These are phyloP conservation scores for Volvox reticuliferus DNA, from an alignment of 139 green algal species.

Conservation along the genomic window DNA sequence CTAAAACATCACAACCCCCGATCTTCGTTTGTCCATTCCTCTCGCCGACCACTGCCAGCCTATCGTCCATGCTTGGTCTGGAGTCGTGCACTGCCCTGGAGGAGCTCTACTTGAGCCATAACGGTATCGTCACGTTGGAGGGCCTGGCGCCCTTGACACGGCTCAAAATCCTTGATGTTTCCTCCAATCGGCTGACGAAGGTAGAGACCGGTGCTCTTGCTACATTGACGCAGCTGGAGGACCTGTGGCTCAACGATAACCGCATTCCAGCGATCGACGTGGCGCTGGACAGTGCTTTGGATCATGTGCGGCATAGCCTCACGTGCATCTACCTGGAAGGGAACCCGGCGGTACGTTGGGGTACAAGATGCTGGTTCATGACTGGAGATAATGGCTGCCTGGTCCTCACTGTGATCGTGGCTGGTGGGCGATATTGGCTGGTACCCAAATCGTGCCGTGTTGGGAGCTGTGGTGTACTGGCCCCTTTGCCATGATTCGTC, in stretches of 20 bases:
- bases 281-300: slow-evolving; percentile 67
- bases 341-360: slow-evolving; percentile 77
- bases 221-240: slow-evolving; percentile 61
- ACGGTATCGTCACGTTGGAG: slow-evolving; percentile 77
- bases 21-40: too few species aligned
- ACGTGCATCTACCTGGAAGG: slow-evolving; percentile 88
- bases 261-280: slow-evolving; percentile 61
- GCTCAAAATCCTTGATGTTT: slow-evolving; percentile 90
- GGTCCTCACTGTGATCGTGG: too few species aligned
- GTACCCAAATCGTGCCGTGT: too few species aligned
- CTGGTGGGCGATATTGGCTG: too few species aligned
- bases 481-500: too few species aligned
- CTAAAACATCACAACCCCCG: too few species aligned
- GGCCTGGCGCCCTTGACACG: slow-evolving; percentile 25
- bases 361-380: neutral
- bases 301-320: slow-evolving; percentile 61
- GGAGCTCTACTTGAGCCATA: slow-evolving; percentile 95
- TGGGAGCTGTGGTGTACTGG: too few species aligned
- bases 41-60: slow-evolving; percentile 56
- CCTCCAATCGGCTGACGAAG: slow-evolving; percentile 77
- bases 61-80: slow-evolving; percentile 87
- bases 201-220: slow-evolving; percentile 53
- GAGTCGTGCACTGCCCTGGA: slow-evolving; percentile 75
- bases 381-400: too few species aligned
- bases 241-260: slow-evolving; percentile 98